Conservation (phyloP, 805 yeast species). For the Kodamaea restingae region DNA sequence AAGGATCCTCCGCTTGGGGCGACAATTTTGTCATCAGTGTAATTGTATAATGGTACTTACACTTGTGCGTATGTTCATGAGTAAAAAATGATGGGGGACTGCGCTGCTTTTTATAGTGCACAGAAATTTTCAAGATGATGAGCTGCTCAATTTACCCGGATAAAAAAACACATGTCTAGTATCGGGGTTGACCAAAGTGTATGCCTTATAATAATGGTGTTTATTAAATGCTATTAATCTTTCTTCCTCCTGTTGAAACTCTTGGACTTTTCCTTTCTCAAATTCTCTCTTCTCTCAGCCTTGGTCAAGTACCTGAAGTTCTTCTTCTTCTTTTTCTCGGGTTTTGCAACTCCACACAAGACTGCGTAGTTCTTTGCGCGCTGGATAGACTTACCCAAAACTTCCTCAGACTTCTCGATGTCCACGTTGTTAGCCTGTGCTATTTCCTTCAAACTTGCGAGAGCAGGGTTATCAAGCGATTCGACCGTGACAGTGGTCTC, state of each 20-base stretch:
- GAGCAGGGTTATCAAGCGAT: constrained; percentile 45
- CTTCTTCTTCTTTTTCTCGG: constrained; percentile 49
- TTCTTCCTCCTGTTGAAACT: constrained; percentile 9
- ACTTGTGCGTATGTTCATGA: background rate
- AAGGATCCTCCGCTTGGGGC: constrained; percentile 70
- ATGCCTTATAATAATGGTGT: background rate
- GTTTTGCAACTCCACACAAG: constrained; percentile 49
- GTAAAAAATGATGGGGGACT: background rate
- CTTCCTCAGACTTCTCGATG: constrained; percentile 59
- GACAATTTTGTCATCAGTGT: constrained; percentile 62
- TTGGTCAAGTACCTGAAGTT: constrained; percentile 87
- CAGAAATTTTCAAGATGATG: background rate
- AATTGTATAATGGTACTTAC: constrained; percentile 11
- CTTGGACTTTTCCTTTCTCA: constrained; percentile 32
- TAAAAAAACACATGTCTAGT: background rate
- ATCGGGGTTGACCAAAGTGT: background rate
- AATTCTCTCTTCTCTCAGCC: constrained; percentile 59
- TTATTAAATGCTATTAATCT: background rate
- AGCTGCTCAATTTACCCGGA: background rate
- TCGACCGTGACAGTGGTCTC: constrained; percentile 55
- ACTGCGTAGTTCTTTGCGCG: constrained; percentile 83
- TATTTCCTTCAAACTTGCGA: constrained; percentile 31
- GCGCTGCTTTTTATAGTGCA: background rate
- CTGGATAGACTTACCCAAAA: constrained; percentile 68
- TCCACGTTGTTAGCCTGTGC: constrained; percentile 72